Evolutionary conservation across 2,329 filamentous ascomycete genomes (phyloP).

Genomic region (Alternaria sp.): DNA sequence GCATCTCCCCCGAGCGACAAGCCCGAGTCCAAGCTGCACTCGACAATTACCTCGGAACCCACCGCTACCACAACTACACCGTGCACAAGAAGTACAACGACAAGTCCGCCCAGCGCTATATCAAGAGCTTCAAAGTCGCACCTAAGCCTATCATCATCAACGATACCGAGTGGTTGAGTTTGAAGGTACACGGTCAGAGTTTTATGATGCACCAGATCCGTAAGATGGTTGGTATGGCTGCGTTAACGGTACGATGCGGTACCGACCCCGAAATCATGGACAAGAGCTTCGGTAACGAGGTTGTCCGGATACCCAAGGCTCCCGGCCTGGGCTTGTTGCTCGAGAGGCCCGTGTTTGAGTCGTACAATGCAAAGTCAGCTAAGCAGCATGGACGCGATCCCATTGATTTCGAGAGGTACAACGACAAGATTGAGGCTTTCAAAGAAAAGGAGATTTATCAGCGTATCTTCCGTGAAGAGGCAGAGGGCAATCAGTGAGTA

Average conservation of each 20-base stretch:
- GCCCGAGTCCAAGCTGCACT: slow-evolving; percentile 79
- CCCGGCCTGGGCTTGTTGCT: slow-evolving; percentile 87
- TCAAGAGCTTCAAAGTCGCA: slow-evolving; percentile 84
- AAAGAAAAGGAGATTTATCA: slow-evolving; percentile 93
- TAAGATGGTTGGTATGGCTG: slow-evolving; percentile 97
- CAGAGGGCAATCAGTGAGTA: slow-evolving; percentile 84
- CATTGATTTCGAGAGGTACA: slow-evolving; percentile 81
- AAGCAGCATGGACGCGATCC: slow-evolving; percentile 70
- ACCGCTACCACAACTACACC: slow-evolving; percentile 98
- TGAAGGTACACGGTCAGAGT: slow-evolving; percentile 96
- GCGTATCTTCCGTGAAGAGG: slow-evolving; percentile 89
- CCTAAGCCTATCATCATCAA: slow-evolving; percentile 78
- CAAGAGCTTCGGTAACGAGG: slow-evolving; percentile 74
- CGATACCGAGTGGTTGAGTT: slow-evolving; percentile 92
- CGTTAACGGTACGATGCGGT: slow-evolving; percentile 84
- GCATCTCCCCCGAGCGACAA: slow-evolving; percentile 76
- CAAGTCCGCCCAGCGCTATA: slow-evolving; percentile 85
- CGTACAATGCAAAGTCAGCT: slow-evolving; percentile 80
- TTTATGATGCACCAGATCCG: slow-evolving; percentile 99
- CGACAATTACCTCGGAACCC: slow-evolving; percentile 79
- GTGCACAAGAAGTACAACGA: slow-evolving; percentile 85
- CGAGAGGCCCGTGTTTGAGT: slow-evolving; percentile 90
- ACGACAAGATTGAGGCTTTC: slow-evolving; percentile 83
- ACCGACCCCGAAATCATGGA: slow-evolving; percentile 75
- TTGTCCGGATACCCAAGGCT: slow-evolving; percentile 91